Conservation (phyloP, 2,329 filamentous ascomycete genomes). For the Neofusicoccum cordaticola region DNA sequence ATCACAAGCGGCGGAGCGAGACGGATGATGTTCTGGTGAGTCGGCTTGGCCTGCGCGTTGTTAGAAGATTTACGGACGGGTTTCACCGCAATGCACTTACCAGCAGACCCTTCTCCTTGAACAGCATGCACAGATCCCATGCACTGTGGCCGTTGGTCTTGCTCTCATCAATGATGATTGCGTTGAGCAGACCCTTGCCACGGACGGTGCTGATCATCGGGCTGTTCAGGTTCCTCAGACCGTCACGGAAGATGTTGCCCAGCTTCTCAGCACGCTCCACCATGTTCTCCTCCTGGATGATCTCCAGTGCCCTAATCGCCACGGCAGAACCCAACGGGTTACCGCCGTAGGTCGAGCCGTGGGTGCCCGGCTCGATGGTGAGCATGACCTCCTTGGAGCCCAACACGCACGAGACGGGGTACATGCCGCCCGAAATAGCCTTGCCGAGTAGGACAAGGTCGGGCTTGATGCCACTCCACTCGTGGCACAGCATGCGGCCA, state of each 20-base stretch:
- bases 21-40: constrained; percentile 96
- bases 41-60: constrained; percentile 79
- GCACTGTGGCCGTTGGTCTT: constrained; percentile 82
- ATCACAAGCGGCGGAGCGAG: constrained; percentile 96
- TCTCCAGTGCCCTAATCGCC: constrained; percentile 89
- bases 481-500: constrained; percentile 86
- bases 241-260: constrained; percentile 78
- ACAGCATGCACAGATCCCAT: constrained; percentile 93
- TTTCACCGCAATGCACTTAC: constrained; percentile 53
- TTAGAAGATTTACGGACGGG: not conserved
- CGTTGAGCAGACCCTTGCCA: constrained; percentile 92
- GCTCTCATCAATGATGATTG: constrained; percentile 89
- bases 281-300: constrained; percentile 88
- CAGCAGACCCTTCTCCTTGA: constrained; percentile 92
- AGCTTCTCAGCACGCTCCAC: constrained; percentile 77
- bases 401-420: constrained; percentile 93
- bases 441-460: constrained; percentile 95
- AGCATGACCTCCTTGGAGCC: constrained; percentile 90
- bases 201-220: constrained; percentile 80
- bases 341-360: constrained; percentile 97
- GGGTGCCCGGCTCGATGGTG: constrained; percentile 91
- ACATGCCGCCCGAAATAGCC: constrained; percentile 97
- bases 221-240: constrained; percentile 70
- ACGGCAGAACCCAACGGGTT: constrained; percentile 95
- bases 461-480: constrained; percentile 94